These are phyloP conservation scores for Bipolaris zeicola DNA, from an alignment of 2,329 filamentous ascomycete species.

Conservation along the genomic window DNA sequence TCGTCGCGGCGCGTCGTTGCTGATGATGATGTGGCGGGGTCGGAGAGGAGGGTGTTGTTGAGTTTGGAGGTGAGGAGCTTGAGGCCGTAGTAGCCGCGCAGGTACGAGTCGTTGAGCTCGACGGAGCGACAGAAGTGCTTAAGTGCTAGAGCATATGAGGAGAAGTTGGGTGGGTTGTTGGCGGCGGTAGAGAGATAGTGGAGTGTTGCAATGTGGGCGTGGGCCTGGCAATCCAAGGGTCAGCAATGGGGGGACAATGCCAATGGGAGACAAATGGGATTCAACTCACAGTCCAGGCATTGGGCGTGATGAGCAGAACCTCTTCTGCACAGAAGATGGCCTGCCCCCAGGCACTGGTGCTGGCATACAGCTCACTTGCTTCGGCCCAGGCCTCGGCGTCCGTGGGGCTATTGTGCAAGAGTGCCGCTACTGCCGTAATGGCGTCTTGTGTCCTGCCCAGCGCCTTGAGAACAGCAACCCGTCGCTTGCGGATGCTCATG, in stretches of 20 bases:
- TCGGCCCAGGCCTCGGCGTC: slow-evolving; percentile 95
- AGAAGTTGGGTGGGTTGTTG: slow-evolving; percentile 36
- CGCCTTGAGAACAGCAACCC: slow-evolving; percentile 77
- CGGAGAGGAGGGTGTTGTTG: slow-evolving; percentile 40
- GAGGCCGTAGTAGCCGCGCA: slow-evolving; percentile 90
- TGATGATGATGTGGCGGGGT: slow-evolving; percentile 13
- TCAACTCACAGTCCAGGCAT: slow-evolving; percentile 86
- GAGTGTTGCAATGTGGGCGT: slow-evolving; percentile 84
- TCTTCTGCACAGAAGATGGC: slow-evolving; percentile 90
- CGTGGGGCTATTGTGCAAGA: slow-evolving; percentile 83
- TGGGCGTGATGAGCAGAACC: slow-evolving; percentile 81
- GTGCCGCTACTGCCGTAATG: slow-evolving; percentile 71
- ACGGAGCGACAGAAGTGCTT: slow-evolving; percentile 88
- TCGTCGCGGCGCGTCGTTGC: slow-evolving; percentile 38
- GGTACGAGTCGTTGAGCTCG: slow-evolving; percentile 90
- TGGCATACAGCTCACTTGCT: slow-evolving; percentile 82
- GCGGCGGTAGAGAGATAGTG: slow-evolving; percentile 68
- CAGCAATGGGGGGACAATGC: too few relatives aligned
- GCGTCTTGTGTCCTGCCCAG: slow-evolving; percentile 74
- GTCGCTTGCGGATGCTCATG: slow-evolving; percentile 82
- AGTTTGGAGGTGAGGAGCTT: slow-evolving; percentile 67
- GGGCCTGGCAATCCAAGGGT: slow-evolving; percentile 62
- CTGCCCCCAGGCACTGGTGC: slow-evolving; percentile 78
- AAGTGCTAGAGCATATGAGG: slow-evolving; percentile 69
- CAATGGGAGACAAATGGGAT: neutral